Evolutionary conservation across 305 asterid species (phyloP).

Genomic region (Galium porrigens): DNA sequence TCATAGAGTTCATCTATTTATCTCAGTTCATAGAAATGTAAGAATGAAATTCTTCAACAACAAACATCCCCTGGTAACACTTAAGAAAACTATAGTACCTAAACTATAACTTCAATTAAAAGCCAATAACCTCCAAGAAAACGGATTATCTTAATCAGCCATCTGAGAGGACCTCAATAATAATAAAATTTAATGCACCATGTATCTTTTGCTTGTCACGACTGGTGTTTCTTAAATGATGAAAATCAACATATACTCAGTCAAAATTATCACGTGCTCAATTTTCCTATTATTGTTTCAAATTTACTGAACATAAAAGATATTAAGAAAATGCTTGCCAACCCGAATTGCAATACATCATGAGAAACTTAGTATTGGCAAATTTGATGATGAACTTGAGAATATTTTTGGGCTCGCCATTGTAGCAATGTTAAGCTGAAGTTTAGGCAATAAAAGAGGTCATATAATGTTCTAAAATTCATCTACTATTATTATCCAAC

Average conservation of each 20-base stretch:
- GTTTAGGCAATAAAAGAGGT: not conserved
- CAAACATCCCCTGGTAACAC: not conserved
- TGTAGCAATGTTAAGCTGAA: not conserved
- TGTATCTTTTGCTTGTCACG: not conserved
- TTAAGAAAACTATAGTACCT: not conserved
- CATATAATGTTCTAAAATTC: not conserved
- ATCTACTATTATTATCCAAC: not conserved
- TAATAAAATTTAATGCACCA: not conserved
- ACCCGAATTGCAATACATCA: not conserved
- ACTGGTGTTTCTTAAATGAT: not conserved
- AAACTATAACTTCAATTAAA: not conserved
- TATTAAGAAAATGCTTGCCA: not conserved
- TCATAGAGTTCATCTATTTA: not conserved
- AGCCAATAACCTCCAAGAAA: not conserved
- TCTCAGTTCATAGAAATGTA: not conserved
- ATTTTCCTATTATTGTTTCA: not conserved
- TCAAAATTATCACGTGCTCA: not conserved
- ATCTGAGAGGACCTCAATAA: not conserved
- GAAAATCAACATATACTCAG: not conserved
- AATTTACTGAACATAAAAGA: not conserved
- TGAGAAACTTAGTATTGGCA: not conserved
- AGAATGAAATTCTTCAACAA: not conserved
- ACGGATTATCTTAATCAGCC: not conserved
- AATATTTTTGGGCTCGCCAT: constrained; percentile 12
- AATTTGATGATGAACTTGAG: constrained; percentile 12